Evolutionary conservation across 768 basidiomycete genomes (phyloP), one percentile per base, ranked within the genome.

Genomic region (Suillus alpinus): DNA sequence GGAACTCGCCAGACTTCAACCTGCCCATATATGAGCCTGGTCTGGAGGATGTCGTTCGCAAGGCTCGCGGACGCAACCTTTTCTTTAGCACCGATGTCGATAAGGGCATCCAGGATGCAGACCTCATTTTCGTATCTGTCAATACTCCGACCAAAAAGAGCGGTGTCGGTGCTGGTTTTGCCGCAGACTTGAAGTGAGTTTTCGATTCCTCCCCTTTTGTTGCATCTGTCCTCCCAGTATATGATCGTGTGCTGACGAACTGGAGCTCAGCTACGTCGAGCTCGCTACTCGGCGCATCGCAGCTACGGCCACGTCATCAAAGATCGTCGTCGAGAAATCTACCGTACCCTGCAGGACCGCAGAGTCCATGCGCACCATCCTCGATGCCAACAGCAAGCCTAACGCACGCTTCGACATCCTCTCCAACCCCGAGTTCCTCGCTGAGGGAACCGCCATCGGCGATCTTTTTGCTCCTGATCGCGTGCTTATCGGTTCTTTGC

Each of bases 311-410:
- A 89, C 80, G 26, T 87, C 91, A 1, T 90, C 86, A 73, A 99
- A 99, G 82, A 98, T 99, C 68, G 97, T 99, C 57, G 95, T 99
- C 62, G 97, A 99, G 73, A 99, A 99, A 77, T 98, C 96, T 16
- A 99, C 97, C 5, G 97, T 99, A 9, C 97, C 97, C 41, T 98
- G 95, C 80, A 89, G 97, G 65, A 99, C 97, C 7, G 97, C 97
- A 62, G 93, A 97, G 77, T 96, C 95, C 20, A 99, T 99, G 97
- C 93, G 96, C 69, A 97, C 93, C 58, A 98, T 99, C 76, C 88
- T 99, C 58, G 95, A 98, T 76, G 95, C 96, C 67, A 99, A 99
- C 82, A 96, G 96, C 41, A 93, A 88, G 71, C 87, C 91, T 60
- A 88, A 88, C 67, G 89, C 89, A 77, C 86, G 86, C 62, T 99